Percentiles rank a stretch among this genome's conserved stretches.
These are phyloP conservation scores for Sporothrix pallida DNA, from an alignment of 2,329 filamentous ascomycete species.

Conservation along the genomic window DNA sequence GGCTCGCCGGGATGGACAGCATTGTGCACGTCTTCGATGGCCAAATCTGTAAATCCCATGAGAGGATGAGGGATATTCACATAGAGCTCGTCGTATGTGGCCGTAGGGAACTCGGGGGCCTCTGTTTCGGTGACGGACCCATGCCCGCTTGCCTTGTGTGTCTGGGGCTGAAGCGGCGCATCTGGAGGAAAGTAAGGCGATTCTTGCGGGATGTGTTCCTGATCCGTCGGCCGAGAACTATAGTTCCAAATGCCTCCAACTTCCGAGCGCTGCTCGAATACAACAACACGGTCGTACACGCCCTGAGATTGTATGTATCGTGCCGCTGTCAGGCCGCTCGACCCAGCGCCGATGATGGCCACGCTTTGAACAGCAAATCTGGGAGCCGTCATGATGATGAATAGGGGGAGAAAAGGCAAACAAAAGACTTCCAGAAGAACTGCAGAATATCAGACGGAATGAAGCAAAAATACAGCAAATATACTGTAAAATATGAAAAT, in stretches of 20 bases:
- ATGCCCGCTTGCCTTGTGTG: constrained; percentile 30
- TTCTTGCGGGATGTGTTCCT: constrained; percentile 69
- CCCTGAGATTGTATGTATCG: constrained; percentile 78
- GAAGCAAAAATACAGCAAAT: background rate
- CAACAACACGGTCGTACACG: constrained; percentile 69
- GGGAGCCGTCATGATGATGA: constrained; percentile 41
- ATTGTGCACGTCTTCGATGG: constrained; percentile 58
- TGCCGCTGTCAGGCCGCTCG: constrained; percentile 76
- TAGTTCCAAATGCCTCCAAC: constrained; percentile 91
- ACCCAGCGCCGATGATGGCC: constrained; percentile 83
- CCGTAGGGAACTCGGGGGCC: constrained; percentile 73
- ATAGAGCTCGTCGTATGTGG: constrained; percentile 81
- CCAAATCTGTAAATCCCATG: constrained; percentile 78
- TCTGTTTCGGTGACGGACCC: background rate
- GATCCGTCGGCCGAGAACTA: constrained; percentile 56
- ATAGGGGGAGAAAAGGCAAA: background rate
- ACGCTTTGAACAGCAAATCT: constrained; percentile 63
- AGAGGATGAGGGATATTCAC: constrained; percentile 84
- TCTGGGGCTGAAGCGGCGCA: constrained; percentile 60
- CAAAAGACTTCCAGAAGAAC: background rate
- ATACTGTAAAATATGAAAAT: background rate
- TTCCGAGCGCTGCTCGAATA: constrained; percentile 81
- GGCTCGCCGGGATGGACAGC: constrained; percentile 47
- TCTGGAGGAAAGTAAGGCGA: constrained; percentile 67
- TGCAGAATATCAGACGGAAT: background rate